Conservation (phyloP, 371 early-diverging fungal genomes). For the Smittium mucronatum region DNA sequence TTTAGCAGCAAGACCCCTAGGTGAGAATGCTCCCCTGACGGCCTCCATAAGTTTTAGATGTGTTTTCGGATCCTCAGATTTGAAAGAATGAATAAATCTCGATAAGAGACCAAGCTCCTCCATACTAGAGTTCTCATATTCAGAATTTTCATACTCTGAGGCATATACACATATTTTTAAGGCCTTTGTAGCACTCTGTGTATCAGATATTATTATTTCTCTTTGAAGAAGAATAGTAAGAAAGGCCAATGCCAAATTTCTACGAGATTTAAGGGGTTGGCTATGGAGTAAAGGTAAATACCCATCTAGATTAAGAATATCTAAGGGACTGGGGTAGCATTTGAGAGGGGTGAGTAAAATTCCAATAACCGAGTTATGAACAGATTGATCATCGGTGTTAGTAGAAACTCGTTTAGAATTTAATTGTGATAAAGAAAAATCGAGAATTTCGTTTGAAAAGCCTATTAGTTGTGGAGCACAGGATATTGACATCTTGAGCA, state of each 20-base stretch:
- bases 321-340: constrained; percentile 50
- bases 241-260: constrained; percentile 64
- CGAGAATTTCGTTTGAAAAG: constrained; percentile 76
- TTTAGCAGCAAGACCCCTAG: constrained; percentile 70
- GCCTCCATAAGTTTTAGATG: constrained; percentile 67
- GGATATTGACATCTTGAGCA: constrained; percentile 76
- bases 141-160: constrained; percentile 13
- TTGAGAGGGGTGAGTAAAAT: constrained; percentile 60
- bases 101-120: constrained; percentile 78
- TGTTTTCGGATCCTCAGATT: constrained; percentile 48
- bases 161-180: constrained; percentile 64
- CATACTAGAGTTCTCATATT: constrained; percentile 46
- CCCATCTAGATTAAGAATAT: constrained; percentile 44
- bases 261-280: constrained; percentile 66
- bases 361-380: constrained; percentile 44
- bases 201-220: constrained; percentile 47
- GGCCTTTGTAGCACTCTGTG: constrained; percentile 67
- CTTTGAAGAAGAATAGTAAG: constrained; percentile 50
- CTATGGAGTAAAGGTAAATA: constrained; percentile 65
- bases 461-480: constrained; percentile 68
- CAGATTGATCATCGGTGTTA: constrained; percentile 29
- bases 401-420: constrained; percentile 20
- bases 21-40: constrained; percentile 62
- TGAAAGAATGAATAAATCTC: constrained; percentile 67
- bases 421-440: constrained; percentile 60